Evolutionary conservation across 495 filamentous ascomycete species (phyloP).

Genomic region (Hypomontagnella submonticulosa): DNA sequence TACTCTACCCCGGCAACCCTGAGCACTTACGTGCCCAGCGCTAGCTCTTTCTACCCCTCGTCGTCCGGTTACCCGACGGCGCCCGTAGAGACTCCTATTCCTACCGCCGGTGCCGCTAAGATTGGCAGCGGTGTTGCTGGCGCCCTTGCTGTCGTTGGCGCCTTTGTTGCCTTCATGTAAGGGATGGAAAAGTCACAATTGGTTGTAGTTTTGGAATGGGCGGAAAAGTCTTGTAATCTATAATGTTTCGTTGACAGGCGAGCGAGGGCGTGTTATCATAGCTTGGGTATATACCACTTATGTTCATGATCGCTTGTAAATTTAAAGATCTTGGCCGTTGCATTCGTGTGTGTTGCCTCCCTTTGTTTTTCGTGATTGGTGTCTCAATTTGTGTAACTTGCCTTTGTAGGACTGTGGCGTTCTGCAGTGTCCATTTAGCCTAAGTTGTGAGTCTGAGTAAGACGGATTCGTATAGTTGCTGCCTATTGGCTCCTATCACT

Average conservation of each 20-base stretch:
- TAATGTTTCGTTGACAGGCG: slow-evolving; percentile 45
- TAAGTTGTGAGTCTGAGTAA: no score
- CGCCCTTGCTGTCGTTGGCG: slow-evolving; percentile 40
- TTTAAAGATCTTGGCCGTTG: slow-evolving; percentile 37
- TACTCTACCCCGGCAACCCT: slow-evolving; percentile 18
- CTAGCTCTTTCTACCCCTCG: slow-evolving; percentile 21
- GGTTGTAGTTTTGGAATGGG: slow-evolving; percentile 12
- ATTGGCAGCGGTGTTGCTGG: slow-evolving; percentile 43
- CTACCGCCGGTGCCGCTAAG: slow-evolving; percentile 45
- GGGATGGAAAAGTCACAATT: slow-evolving; percentile 12
- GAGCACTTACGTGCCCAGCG: slow-evolving; percentile 37
- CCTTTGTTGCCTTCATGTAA: slow-evolving; percentile 41
- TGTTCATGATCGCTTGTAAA: slow-evolving; percentile 43
- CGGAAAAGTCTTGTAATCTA: slow-evolving; percentile 34
- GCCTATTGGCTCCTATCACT: no score
- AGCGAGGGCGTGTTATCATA: slow-evolving; percentile 37
- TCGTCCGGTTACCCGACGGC: slow-evolving; percentile 28
- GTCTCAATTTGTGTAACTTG: no score
- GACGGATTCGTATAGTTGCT: no score
- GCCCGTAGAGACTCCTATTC: slow-evolving; percentile 32
- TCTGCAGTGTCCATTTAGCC: no score
- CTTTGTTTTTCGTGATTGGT: not conserved
- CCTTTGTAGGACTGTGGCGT: no score
- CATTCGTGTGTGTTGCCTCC: no score
- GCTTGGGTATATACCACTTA: slow-evolving; percentile 40